Evolutionary conservation across 768 basidiomycete genomes (phyloP).

Genomic region (Boletus reticuloceps): DNA sequence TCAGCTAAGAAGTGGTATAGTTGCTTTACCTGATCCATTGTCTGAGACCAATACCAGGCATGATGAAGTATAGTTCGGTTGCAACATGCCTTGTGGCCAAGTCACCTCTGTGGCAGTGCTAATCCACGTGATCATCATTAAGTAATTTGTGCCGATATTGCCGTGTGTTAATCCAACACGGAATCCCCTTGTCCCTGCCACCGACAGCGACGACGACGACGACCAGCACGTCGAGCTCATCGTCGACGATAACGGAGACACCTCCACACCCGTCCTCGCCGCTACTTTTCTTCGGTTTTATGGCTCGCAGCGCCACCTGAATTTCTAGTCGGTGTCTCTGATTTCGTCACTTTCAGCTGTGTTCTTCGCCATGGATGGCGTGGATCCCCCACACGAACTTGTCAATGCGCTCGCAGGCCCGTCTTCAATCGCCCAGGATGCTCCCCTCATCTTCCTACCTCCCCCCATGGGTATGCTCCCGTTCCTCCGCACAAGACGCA

Average conservation of each 20-base stretch:
- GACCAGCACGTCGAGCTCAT: slow-evolving; percentile 26
- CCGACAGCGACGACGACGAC: slow-evolving; percentile 29
- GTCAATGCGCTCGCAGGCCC: slow-evolving; percentile 65
- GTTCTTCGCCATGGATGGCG: slow-evolving; percentile 30
- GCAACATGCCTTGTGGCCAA: no score
- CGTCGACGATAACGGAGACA: slow-evolving; percentile 29
- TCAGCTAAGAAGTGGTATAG: not conserved
- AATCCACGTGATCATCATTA: slow-evolving; percentile 29
- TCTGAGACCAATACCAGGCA: not conserved
- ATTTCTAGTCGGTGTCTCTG: slow-evolving; percentile 20
- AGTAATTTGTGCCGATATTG: slow-evolving; percentile 29
- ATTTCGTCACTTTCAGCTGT: slow-evolving; percentile 18
- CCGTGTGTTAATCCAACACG: slow-evolving; percentile 31
- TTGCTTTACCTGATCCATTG: slow-evolving; percentile 24
- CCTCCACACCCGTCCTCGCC: not conserved
- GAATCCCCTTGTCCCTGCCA: slow-evolving; percentile 37
- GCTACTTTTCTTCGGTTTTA: slow-evolving; percentile 6
- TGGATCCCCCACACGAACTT: slow-evolving; percentile 29
- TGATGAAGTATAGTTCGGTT: no score
- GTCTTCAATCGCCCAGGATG: slow-evolving; percentile 37
- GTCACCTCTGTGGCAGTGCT: slow-evolving; percentile 9
- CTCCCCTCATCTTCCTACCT: slow-evolving; percentile 27
- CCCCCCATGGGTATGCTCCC: slow-evolving; percentile 31
- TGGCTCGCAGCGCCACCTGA: slow-evolving; percentile 12
- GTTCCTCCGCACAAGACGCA: slow-evolving; percentile 1